Evolutionary conservation across 2,329 filamentous ascomycete genomes (phyloP).

Genomic region (Aspergillus sp.): DNA sequence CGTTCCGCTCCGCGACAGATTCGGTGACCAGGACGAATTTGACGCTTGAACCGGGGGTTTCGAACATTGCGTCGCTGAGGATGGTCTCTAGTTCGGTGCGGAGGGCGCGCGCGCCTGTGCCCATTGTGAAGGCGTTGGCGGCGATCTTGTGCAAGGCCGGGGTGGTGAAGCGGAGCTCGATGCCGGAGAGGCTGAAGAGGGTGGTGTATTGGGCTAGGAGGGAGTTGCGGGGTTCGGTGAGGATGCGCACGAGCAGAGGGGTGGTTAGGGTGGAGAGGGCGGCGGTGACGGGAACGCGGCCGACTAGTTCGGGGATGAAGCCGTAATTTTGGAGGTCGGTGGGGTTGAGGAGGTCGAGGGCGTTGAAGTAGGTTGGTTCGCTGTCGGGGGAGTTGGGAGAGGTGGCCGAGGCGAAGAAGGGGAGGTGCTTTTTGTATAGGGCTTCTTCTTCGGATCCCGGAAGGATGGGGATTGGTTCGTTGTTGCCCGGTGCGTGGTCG

Average conservation of each 20-base stretch:
- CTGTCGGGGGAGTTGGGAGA: slow-evolving; percentile 36
- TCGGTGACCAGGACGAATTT: slow-evolving; percentile 75
- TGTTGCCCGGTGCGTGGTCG: slow-evolving; percentile 24
- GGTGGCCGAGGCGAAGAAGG: slow-evolving; percentile 61
- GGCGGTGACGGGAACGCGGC: slow-evolving; percentile 88
- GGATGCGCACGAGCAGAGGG: slow-evolving; percentile 73
- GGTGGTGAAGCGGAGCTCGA: slow-evolving; percentile 79
- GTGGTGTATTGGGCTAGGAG: slow-evolving; percentile 86
- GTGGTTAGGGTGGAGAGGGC: slow-evolving; percentile 75
- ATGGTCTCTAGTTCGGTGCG: slow-evolving; percentile 81
- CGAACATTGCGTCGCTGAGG: slow-evolving; percentile 78
- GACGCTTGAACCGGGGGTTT: slow-evolving; percentile 66
- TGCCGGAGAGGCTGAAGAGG: slow-evolving; percentile 77
- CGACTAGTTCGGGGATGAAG: slow-evolving; percentile 92
- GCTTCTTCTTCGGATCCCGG: slow-evolving; percentile 67
- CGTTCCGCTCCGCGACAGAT: slow-evolving; percentile 64
- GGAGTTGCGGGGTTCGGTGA: slow-evolving; percentile 89
- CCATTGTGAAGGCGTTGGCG: slow-evolving; percentile 65
- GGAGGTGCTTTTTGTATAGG: slow-evolving; percentile 60
- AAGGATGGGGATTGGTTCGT: slow-evolving; percentile 52
- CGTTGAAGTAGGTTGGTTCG: slow-evolving; percentile 55
- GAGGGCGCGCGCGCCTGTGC: slow-evolving; percentile 77
- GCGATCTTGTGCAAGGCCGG: slow-evolving; percentile 81
- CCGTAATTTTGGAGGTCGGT: slow-evolving; percentile 80
- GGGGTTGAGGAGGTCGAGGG: slow-evolving; percentile 72